Percentiles rank a stretch among this genome's conserved stretches.
Conservation (phyloP, 371 early-diverging fungal genomes). For the Haplosporangium sp. region DNA sequence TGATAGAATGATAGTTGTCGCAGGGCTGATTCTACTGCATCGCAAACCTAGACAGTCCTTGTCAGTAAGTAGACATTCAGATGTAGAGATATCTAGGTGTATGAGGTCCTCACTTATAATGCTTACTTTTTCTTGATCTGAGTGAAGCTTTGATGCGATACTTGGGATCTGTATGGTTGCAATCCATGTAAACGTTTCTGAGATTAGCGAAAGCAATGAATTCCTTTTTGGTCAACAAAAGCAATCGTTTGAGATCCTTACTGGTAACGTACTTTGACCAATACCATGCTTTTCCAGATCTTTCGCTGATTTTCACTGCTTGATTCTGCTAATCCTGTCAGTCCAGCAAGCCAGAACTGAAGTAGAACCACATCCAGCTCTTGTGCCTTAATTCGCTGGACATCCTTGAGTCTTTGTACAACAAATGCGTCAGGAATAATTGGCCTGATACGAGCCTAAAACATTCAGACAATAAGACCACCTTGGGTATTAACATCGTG, state of each 20-base stretch:
- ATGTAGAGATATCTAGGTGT: not conserved
- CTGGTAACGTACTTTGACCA: slow-evolving; percentile 31
- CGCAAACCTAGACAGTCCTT: not conserved
- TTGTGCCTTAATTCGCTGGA: slow-evolving; percentile 32
- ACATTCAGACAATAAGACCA: not conserved
- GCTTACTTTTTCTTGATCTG: slow-evolving; percentile 15
- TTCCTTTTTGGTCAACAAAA: not conserved
- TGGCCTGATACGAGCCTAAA: slow-evolving; percentile 46
- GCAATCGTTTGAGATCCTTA: not conserved
- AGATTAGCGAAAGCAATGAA: not conserved
- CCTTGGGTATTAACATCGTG: not conserved
- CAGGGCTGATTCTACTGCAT: slow-evolving; percentile 29
- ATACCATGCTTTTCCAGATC: slow-evolving; percentile 47
- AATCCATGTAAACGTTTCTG: not conserved
- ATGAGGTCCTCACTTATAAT: not conserved
- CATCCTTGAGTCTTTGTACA: slow-evolving; percentile 48
- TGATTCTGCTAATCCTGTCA: slow-evolving; percentile 49
- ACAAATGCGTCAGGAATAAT: slow-evolving; percentile 29
- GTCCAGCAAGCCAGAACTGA: slow-evolving; percentile 47
- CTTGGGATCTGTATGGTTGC: slow-evolving; percentile 25
- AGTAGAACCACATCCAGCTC: slow-evolving; percentile 42
- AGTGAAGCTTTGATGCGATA: slow-evolving; percentile 13
- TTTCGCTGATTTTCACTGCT: slow-evolving; percentile 26
- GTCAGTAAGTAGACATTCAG: not conserved
- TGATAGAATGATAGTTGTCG: slow-evolving; percentile 46